A percentile compares a stretch with the other conserved stretches of the same genome.
phyloP scores from a whole-genome alignment of 192 early-diverging fungal species.

The Coemansia sp. region DNA sequence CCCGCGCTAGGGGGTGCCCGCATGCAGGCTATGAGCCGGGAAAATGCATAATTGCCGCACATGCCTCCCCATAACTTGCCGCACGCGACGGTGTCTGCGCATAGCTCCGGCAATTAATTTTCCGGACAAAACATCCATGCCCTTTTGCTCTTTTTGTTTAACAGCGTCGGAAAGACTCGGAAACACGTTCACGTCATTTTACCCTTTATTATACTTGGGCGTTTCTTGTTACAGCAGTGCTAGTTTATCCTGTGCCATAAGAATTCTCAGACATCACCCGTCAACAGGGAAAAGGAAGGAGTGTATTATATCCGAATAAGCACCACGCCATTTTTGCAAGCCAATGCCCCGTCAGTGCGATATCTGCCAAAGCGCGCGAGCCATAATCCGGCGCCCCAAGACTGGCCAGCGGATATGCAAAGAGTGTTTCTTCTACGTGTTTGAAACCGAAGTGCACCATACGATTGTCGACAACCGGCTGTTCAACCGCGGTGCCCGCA shows the following conservation, averaged over 20 bases:
- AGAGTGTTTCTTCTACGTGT: conserved; percentile 88
- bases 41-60: background rate
- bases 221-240: no score
- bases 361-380: conserved; percentile 67
- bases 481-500: conserved; percentile 81
- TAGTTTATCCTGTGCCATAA: no score
- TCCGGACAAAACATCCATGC: no score
- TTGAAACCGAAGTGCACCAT: conserved; percentile 92
- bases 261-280: no score
- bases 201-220: no score
- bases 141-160: no score
- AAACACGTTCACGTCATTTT: no score
- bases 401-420: conserved; percentile 86
- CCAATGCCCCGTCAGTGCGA: conserved; percentile 66
- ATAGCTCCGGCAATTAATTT: background rate
- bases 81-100: background rate
- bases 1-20: background rate
- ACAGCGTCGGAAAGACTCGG: no score
- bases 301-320: no score
- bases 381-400: conserved; percentile 91
- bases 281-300: no score
- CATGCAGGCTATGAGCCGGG: conserved; percentile 3
- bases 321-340: background rate
- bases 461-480: conserved; percentile 82
- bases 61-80: background rate